Evolutionary conservation across 2,329 filamentous ascomycete species (phyloP).

Genomic region (Talaromyces sp.): DNA sequence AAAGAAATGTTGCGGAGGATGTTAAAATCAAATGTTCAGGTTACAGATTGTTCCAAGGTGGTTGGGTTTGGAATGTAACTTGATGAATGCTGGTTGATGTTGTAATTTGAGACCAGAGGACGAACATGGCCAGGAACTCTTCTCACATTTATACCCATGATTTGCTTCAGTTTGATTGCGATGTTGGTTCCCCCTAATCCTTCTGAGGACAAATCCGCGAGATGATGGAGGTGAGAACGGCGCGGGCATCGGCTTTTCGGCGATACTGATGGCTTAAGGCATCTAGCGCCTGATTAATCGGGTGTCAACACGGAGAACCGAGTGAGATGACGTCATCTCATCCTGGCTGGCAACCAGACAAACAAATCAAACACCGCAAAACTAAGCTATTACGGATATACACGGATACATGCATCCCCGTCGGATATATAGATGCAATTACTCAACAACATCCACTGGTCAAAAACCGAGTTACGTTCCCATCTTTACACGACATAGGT

Average conservation of each 20-base stretch:
- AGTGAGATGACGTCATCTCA: not conserved
- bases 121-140: not conserved
- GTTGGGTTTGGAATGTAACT: not conserved
- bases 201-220: not conserved
- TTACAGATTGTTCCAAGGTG: not conserved
- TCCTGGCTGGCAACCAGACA: not conserved
- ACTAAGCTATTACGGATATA: not conserved
- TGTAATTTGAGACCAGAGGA: not conserved
- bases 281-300: not conserved
- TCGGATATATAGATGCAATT: not conserved
- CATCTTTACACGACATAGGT: not conserved
- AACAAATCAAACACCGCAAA: not conserved
- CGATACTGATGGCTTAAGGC: not conserved
- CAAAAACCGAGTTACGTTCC: not conserved
- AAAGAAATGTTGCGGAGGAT: not conserved
- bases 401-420: not conserved
- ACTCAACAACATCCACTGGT: not conserved
- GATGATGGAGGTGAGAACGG: not conserved
- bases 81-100: not conserved
- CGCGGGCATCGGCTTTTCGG: not conserved
- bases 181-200: not conserved
- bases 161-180: not conserved
- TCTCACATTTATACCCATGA: not conserved
- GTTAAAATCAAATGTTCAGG: not conserved
- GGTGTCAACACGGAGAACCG: not conserved